Conservation (phyloP, 331 rosid species). For the Cydonia oblonga region DNA sequence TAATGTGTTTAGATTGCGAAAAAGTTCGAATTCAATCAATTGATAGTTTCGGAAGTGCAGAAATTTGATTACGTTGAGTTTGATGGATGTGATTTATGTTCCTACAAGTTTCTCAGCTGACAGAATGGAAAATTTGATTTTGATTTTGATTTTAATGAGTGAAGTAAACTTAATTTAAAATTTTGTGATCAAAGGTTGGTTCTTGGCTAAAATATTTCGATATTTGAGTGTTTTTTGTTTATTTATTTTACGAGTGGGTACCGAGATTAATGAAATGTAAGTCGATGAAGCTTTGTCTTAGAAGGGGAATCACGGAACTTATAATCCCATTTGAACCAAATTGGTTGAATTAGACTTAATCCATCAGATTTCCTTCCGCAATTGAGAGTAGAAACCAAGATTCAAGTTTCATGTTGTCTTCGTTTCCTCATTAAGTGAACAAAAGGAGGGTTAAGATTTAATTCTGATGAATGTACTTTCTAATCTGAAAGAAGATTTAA, state of each 20-base stretch:
- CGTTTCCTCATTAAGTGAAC: background rate
- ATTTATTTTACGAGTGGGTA: background rate
- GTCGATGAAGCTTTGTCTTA: background rate
- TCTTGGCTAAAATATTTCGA: background rate
- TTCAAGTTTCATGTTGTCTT: background rate
- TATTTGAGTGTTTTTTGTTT: background rate
- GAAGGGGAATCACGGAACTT: background rate
- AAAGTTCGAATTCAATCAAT: background rate
- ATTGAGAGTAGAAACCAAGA: background rate
- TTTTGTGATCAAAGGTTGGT: background rate
- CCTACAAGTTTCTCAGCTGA: background rate
- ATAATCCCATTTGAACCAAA: background rate
- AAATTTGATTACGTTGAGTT: background rate
- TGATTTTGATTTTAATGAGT: background rate
- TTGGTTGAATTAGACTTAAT: background rate
- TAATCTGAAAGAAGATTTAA: background rate
- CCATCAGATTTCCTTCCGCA: background rate
- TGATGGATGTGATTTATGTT: background rate
- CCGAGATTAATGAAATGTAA: background rate
- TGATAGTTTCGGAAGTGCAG: background rate
- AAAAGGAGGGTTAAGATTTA: background rate
- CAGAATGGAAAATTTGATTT: background rate
- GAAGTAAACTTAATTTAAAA: background rate
- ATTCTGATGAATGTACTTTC: background rate
- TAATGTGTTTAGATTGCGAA: background rate